phyloP scores from a whole-genome alignment of 139 green algal genomes.

The Picochlorum costavermella region DNA sequence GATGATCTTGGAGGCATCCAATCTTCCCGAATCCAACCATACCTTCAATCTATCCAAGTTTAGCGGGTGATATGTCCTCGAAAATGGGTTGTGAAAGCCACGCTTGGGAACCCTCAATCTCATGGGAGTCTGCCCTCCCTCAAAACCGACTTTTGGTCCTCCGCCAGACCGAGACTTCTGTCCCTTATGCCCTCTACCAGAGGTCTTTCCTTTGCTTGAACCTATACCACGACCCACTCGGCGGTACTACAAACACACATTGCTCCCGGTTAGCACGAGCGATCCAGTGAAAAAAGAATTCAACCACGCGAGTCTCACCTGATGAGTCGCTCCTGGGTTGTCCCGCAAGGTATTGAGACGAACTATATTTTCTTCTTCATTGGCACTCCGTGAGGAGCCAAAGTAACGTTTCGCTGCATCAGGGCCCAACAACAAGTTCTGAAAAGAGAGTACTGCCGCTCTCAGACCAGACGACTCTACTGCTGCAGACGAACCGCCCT shows the following conservation, averaged over 20 bases:
- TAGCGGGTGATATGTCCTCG: slow-evolving; percentile 33
- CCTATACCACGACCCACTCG: slow-evolving; percentile 60
- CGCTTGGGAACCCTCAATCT: slow-evolving; percentile 46
- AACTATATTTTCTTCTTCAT: neutral
- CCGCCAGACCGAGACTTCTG: slow-evolving; percentile 57
- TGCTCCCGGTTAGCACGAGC: neutral
- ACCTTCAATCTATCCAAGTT: slow-evolving; percentile 54
- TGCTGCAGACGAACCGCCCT: no score
- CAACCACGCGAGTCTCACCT: slow-evolving; percentile 22
- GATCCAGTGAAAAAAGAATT: no score
- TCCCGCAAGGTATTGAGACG: slow-evolving; percentile 51
- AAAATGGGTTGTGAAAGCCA: slow-evolving; percentile 61
- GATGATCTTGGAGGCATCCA: slow-evolving; percentile 59
- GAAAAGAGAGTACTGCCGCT: no score
- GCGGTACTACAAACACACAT: slow-evolving; percentile 1
- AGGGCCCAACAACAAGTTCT: no score
- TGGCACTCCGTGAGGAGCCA: no score
- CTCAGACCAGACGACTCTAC: no score
- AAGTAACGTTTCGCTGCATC: no score
- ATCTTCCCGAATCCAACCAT: slow-evolving; percentile 51
- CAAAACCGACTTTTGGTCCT: slow-evolving; percentile 52
- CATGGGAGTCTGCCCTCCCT: slow-evolving; percentile 75
- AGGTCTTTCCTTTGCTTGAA: slow-evolving; percentile 64
- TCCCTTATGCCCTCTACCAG: slow-evolving; percentile 65
- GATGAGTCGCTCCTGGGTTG: slow-evolving; percentile 52